Conservation (phyloP, 1,284 basidiomycete species). For the Sanghuangporus baumii region DNA sequence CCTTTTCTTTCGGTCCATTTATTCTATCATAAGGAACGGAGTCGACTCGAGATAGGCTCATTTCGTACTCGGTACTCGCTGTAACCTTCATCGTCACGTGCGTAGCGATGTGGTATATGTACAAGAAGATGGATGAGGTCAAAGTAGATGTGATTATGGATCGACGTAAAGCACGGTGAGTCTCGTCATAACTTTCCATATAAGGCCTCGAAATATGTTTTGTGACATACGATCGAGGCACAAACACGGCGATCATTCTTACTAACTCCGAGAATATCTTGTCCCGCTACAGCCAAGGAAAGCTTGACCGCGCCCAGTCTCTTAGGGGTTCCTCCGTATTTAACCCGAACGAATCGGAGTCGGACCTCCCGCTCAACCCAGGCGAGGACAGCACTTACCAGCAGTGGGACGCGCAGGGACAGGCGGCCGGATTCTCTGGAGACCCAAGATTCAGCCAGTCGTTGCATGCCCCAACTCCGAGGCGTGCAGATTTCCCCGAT, state of each 20-base stretch:
- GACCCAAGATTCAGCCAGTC: conserved; percentile 8
- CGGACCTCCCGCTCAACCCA: conserved; percentile 16
- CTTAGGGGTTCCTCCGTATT: conserved; percentile 9
- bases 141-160: conserved; percentile 14
- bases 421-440: conserved; percentile 8
- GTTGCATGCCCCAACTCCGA: conserved; percentile 8
- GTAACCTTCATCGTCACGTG: conserved; percentile 11
- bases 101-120: conserved; percentile 16
- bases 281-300: conserved; percentile 7
- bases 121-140: conserved; percentile 14
- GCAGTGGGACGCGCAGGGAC: conserved; percentile 12
- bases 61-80: conserved; percentile 13
- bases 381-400: conserved; percentile 9
- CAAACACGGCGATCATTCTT: not conserved
- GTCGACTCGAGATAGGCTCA: conserved; percentile 11
- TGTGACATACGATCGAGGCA: not conserved
- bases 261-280: not conserved
- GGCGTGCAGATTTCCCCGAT: not conserved
- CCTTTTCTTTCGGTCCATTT: not conserved
- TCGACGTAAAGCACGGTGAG: conserved; percentile 16
- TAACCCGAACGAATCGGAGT: conserved; percentile 16
- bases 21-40: conserved; percentile 9
- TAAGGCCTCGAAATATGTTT: not conserved
- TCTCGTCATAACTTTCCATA: not conserved
- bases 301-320: conserved; percentile 12